These are phyloP conservation scores for Aspergillus sclerotiicarbonarius DNA, from an alignment of 495 filamentous ascomycete genomes.

Conservation along the genomic window DNA sequence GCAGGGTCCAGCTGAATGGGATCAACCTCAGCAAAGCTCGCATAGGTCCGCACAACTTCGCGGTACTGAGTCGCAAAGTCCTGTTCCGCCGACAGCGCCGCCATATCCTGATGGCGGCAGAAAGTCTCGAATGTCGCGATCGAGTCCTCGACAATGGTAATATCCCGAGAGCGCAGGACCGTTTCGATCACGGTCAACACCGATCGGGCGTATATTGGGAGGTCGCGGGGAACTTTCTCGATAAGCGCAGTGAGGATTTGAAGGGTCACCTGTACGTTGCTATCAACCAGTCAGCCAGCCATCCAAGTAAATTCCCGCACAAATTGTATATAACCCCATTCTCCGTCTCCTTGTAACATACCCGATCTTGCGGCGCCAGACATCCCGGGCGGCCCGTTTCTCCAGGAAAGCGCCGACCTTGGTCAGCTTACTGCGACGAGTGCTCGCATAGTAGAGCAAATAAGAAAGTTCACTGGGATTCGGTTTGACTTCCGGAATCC, in stretches of 20 bases:
- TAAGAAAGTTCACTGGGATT: conserved; percentile 95
- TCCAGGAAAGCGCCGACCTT: conserved; percentile 91
- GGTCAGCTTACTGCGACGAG: conserved; percentile 86
- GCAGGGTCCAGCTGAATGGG: conserved; percentile 29
- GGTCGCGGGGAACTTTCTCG: conserved; percentile 85
- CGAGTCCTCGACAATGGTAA: conserved; percentile 86
- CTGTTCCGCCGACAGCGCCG: conserved; percentile 75
- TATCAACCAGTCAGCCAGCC: conserved; percentile 30
- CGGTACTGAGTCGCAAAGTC: conserved; percentile 80
- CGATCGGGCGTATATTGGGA: conserved; percentile 79
- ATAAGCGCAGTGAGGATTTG: conserved; percentile 85
- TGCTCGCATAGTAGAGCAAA: conserved; percentile 90
- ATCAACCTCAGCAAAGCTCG: conserved; percentile 62
- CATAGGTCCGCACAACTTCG: conserved; percentile 72
- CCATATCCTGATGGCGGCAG: conserved; percentile 75
- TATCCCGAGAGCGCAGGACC: conserved; percentile 75
- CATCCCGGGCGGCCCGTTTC: conserved; percentile 84
- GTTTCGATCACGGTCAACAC: conserved; percentile 75
- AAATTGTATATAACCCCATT: not conserved
- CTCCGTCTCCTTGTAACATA: conserved; percentile 42
- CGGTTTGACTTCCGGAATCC: conserved; percentile 82
- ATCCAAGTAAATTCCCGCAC: not conserved
- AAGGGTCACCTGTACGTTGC: conserved; percentile 90
- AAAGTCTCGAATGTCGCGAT: conserved; percentile 80
- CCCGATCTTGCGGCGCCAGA: conserved; percentile 77